phyloP scores from a whole-genome alignment of 768 basidiomycete genomes.

The Termitomyces sp. region DNA sequence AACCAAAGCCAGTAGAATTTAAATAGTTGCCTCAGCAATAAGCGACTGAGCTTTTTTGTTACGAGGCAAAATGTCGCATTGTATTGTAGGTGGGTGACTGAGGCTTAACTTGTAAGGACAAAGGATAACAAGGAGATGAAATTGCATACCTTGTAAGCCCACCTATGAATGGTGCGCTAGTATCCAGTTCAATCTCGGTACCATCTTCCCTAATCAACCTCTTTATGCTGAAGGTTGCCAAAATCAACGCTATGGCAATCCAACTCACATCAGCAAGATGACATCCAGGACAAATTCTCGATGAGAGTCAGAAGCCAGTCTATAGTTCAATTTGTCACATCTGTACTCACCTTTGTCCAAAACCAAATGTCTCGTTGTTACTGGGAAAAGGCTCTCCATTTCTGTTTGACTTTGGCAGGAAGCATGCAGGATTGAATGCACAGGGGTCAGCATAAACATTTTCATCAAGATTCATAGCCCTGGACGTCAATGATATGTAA shows the following conservation, averaged over 20 bases:
- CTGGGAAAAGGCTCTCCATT: slow-evolving; percentile 11
- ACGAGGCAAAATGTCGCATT: too few species aligned
- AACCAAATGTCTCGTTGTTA: slow-evolving; percentile 19
- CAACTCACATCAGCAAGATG: slow-evolving; percentile 38
- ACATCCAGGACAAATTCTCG: slow-evolving; percentile 36
- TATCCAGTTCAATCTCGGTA: slow-evolving; percentile 27
- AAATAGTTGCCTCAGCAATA: too few species aligned
- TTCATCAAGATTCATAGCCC: slow-evolving; percentile 36
- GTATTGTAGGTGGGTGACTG: too few species aligned
- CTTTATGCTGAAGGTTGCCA: slow-evolving; percentile 28
- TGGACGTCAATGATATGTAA: too few species aligned
- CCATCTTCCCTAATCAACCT: slow-evolving; percentile 29
- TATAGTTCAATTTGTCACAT: background rate
- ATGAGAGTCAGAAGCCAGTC: background rate
- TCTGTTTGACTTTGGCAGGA: slow-evolving; percentile 20
- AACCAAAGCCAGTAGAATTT: too few species aligned
- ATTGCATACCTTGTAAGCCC: slow-evolving; percentile 22
- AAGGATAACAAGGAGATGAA: background rate
- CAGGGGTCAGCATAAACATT: slow-evolving; percentile 35
- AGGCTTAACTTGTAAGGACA: background rate
- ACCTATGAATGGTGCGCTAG: slow-evolving; percentile 25
- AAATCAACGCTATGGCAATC: slow-evolving; percentile 14
- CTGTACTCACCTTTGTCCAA: slow-evolving; percentile 1
- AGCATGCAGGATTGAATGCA: slow-evolving; percentile 40
- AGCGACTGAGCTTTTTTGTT: too few species aligned